Conservation (phyloP, 1,284 basidiomycete species). For the Rhodotorula sp. region DNA sequence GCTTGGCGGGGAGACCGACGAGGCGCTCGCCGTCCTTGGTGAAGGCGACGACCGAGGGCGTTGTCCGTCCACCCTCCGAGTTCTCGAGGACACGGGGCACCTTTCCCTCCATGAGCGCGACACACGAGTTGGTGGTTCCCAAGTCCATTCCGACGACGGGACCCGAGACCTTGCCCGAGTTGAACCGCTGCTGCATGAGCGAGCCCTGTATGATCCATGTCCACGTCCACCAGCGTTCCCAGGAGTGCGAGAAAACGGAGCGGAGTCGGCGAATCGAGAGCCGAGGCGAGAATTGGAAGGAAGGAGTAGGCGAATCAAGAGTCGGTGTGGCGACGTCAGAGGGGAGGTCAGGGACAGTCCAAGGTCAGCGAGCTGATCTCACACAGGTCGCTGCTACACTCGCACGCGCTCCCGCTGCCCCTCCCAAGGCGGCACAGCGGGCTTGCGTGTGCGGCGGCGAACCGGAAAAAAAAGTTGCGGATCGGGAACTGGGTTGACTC, state of each 20-base stretch:
- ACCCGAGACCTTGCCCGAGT: conserved; percentile 54
- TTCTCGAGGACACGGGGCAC: conserved; percentile 94
- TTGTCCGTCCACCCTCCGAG: conserved; percentile 94
- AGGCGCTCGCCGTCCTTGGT: conserved; percentile 66
- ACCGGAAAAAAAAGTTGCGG: neutral
- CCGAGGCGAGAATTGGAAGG: neutral
- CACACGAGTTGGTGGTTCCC: conserved; percentile 73
- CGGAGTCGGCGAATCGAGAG: neutral
- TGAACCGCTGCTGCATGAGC: conserved; percentile 50
- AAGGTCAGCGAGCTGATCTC: no score
- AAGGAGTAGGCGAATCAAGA: conserved; percentile 3
- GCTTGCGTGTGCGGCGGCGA: no score
- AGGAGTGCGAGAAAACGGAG: neutral
- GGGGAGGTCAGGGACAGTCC: no score
- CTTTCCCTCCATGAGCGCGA: conserved; percentile 42
- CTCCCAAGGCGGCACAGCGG: no score
- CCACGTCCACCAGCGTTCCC: neutral
- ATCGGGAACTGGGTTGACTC: neutral
- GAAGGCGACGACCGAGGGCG: conserved; percentile 97
- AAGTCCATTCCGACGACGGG: conserved; percentile 57
- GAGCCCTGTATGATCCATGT: conserved; percentile 3
- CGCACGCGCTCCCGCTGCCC: no score
- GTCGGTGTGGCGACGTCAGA: no score
- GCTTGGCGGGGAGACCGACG: conserved; percentile 93
- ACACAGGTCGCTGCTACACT: no score